phyloP scores from a whole-genome alignment of 495 filamentous ascomycete genomes.

The Monascus purpureus region DNA sequence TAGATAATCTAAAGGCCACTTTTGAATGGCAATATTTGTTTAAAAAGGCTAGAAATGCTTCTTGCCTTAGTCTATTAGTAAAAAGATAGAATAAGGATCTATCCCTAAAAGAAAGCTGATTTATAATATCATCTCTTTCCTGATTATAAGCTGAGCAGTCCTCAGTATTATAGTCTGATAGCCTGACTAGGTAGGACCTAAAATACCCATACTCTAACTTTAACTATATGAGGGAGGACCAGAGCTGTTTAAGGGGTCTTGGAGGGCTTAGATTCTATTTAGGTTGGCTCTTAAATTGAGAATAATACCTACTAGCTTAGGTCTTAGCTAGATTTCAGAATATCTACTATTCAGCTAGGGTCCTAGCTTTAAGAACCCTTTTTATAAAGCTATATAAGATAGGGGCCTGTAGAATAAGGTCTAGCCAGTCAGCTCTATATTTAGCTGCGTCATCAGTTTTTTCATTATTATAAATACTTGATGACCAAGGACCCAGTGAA shows the following conservation, averaged over 20 bases:
- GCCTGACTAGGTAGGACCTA: neutral
- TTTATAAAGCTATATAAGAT: neutral
- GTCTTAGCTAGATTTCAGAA: neutral
- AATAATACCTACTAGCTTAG: neutral
- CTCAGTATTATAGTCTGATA: neutral
- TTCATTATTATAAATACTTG: neutral
- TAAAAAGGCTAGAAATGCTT: too few species aligned
- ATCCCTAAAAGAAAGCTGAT: too few species aligned
- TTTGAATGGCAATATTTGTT: too few species aligned
- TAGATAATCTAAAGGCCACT: too few species aligned
- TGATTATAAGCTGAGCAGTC: neutral
- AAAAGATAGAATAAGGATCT: too few species aligned
- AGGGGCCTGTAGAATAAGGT: neutral
- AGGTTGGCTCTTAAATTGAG: neutral
- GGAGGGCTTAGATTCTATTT: neutral
- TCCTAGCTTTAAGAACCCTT: neutral
- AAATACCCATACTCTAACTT: neutral
- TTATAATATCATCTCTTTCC: neutral
- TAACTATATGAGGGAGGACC: neutral
- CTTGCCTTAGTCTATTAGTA: too few species aligned
- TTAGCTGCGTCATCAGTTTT: neutral
- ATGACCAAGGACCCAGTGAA: neutral
- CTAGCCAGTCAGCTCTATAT: neutral
- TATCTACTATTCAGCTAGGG: neutral
- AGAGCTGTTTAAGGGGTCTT: neutral